Percentiles rank a stretch among this genome's conserved stretches.
Evolutionary conservation across 2,329 filamentous ascomycete species (phyloP).

Genomic region (Penicillium vulpinum): DNA sequence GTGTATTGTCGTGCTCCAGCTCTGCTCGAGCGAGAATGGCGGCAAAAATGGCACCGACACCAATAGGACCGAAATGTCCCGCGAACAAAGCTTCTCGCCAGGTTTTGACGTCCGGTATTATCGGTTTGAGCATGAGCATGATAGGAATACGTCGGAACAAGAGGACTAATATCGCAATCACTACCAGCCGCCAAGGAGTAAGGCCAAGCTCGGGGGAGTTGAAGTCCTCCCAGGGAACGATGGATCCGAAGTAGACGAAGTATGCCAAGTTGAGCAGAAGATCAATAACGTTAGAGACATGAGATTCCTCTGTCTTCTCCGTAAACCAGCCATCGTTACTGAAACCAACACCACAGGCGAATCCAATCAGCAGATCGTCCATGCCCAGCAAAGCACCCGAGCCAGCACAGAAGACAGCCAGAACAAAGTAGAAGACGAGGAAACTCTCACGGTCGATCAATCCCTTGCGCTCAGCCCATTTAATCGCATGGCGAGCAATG

Average conservation of each 20-base stretch:
- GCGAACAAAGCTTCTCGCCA: slow-evolving; percentile 97
- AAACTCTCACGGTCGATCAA: slow-evolving; percentile 96
- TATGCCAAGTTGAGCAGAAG: slow-evolving; percentile 94
- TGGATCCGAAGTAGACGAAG: slow-evolving; percentile 96
- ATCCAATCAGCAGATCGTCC: slow-evolving; percentile 92
- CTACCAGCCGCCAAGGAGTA: slow-evolving; percentile 84
- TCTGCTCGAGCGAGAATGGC: slow-evolving; percentile 93
- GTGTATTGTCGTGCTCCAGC: slow-evolving; percentile 72
- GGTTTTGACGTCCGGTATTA: slow-evolving; percentile 96
- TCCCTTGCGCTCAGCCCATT: slow-evolving; percentile 77
- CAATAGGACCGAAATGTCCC: slow-evolving; percentile 95
- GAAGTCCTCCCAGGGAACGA: slow-evolving; percentile 93
- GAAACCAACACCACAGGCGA: slow-evolving; percentile 95
- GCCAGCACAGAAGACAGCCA: slow-evolving; percentile 92
- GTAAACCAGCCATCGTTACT: slow-evolving; percentile 99
- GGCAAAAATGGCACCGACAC: slow-evolving; percentile 93
- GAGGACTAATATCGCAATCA: slow-evolving; percentile 89
- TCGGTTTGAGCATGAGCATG: slow-evolving; percentile 85
- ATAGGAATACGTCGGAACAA: slow-evolving; percentile 94
- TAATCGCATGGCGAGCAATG: slow-evolving; percentile 85
- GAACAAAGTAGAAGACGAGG: slow-evolving; percentile 96
- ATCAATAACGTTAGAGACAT: slow-evolving; percentile 99
- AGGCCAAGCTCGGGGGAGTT: slow-evolving; percentile 74
- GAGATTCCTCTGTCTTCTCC: slow-evolving; percentile 96
- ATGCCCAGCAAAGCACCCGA: slow-evolving; percentile 87